phyloP scores from a whole-genome alignment of 2,329 filamentous ascomycete species.

The Aspergillus amoenus region DNA sequence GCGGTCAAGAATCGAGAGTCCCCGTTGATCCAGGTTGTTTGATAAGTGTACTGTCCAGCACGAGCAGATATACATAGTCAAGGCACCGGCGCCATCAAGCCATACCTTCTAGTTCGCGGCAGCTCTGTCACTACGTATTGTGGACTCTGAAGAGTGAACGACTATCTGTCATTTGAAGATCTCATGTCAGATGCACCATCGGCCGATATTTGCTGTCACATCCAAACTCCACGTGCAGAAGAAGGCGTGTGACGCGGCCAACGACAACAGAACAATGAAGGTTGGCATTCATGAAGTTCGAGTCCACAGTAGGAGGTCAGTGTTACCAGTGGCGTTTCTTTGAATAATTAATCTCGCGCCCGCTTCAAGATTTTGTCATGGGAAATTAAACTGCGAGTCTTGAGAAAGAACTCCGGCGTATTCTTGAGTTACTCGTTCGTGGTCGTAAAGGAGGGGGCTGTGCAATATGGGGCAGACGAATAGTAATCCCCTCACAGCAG shows the following conservation, averaged over 20 bases:
- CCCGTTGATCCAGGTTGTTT: no score
- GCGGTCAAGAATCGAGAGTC: not conserved
- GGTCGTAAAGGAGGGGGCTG: constrained; percentile 1
- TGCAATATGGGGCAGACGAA: not conserved
- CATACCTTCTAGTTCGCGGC: not conserved
- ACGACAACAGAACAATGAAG: not conserved
- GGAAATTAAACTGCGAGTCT: not conserved
- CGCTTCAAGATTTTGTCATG: not conserved
- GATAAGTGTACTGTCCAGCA: not conserved
- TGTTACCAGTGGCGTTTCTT: not conserved
- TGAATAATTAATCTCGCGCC: not conserved
- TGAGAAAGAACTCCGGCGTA: not conserved
- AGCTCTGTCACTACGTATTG: not conserved
- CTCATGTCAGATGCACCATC: constrained; percentile 1
- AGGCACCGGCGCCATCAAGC: not conserved
- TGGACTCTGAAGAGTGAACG: not conserved
- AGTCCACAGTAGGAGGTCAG: not conserved
- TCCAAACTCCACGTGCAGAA: constrained; percentile 1
- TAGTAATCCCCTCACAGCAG: not conserved
- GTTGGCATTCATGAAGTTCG: not conserved
- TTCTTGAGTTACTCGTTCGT: not conserved
- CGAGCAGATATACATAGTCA: not conserved
- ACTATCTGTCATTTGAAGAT: not conserved
- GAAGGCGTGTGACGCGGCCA: not conserved
- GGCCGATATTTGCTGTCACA: not conserved